phyloP scores from a whole-genome alignment of 2,329 filamentous ascomycete species.

The Stromatinia cepivora region DNA sequence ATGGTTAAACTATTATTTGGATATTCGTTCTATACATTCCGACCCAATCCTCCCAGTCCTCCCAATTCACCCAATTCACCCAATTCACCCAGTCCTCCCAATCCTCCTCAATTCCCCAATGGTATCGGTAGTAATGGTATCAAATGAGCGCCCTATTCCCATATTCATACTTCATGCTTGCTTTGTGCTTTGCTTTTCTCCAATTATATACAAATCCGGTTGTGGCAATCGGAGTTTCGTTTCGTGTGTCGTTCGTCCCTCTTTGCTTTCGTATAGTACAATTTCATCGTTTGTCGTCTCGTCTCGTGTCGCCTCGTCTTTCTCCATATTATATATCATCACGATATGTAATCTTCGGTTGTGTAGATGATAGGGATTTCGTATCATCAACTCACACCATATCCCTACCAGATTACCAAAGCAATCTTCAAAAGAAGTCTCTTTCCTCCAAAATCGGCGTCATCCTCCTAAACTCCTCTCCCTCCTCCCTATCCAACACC shows the following conservation, averaged over 20 bases:
- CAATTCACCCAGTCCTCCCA: no score
- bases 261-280: background rate
- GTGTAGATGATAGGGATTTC: background rate
- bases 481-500: background rate
- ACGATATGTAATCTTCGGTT: background rate
- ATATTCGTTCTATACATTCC: no score
- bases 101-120: background rate
- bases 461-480: background rate
- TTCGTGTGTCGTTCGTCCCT: background rate
- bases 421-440: background rate
- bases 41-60: no score
- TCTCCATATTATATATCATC: background rate
- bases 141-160: background rate
- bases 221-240: background rate
- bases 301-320: background rate
- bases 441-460: background rate
- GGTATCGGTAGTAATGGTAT: slow-evolving; percentile 5
- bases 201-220: background rate
- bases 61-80: no score
- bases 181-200: background rate
- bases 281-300: background rate
- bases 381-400: background rate
- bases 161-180: background rate
- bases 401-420: background rate
- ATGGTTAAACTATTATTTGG: no score